phyloP scores from a whole-genome alignment of 768 basidiomycete genomes.

The Lactarius deliciosus region DNA sequence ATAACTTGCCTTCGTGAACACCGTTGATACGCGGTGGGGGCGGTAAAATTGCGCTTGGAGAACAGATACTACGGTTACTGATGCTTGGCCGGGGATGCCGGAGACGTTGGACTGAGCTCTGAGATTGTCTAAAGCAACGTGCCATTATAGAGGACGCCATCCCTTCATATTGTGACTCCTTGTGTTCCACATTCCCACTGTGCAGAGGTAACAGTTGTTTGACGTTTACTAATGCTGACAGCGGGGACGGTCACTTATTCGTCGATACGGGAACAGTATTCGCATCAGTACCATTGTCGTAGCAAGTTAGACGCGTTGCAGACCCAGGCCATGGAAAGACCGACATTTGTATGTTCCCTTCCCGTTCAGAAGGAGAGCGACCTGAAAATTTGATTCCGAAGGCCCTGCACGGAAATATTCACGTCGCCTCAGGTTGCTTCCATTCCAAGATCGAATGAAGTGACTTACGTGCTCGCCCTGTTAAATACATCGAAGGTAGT shows the following conservation, averaged over 20 bases:
- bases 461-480: not conserved
- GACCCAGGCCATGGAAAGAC: not conserved
- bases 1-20: not conserved
- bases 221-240: not conserved
- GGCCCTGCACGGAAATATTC: not conserved
- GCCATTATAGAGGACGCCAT: not conserved
- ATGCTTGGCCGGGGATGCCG: not conserved
- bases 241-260: not conserved
- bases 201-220: not conserved
- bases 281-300: no score
- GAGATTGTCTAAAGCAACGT: not conserved
- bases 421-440: not conserved
- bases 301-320: no score
- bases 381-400: not conserved
- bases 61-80: not conserved
- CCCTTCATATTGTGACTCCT: no score
- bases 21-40: not conserved
- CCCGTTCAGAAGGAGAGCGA: no score
- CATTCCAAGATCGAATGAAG: not conserved
- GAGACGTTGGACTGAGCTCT: no score
- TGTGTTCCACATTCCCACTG: not conserved
- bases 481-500: not conserved
- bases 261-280: no score
- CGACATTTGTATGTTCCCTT: no score
- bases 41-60: not conserved